These are phyloP conservation scores for Chrysoporthe puriensis DNA, from an alignment of 2,329 filamentous ascomycete species.

Conservation along the genomic window DNA sequence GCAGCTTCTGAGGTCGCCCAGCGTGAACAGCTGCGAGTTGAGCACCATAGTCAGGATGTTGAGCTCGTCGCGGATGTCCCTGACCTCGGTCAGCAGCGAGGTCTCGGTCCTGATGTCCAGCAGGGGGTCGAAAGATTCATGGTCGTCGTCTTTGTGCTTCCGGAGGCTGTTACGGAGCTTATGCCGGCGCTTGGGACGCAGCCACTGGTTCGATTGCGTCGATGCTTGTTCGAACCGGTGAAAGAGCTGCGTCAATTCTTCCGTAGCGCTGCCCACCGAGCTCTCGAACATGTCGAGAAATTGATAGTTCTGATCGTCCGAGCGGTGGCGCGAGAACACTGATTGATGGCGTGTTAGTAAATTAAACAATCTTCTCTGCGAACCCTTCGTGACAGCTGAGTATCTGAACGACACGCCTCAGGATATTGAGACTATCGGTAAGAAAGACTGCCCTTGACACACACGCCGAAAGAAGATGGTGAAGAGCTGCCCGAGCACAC, in stretches of 20 bases:
- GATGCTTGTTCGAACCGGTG: constrained; percentile 62
- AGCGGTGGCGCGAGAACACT: constrained; percentile 61
- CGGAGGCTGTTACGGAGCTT: constrained; percentile 32
- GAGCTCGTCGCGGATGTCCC: constrained; percentile 72
- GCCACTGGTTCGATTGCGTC: constrained; percentile 57
- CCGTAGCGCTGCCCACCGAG: constrained; percentile 59
- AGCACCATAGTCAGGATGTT: constrained; percentile 63
- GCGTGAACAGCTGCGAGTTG: constrained; percentile 51
- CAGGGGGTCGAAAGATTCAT: constrained; percentile 55
- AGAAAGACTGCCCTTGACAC: too few relatives aligned
- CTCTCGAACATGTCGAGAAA: constrained; percentile 71
- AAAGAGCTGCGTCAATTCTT: constrained; percentile 62
- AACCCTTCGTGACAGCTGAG: too few relatives aligned
- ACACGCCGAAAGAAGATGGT: too few relatives aligned
- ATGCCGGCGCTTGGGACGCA: constrained; percentile 38
- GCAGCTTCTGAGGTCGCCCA: constrained; percentile 51
- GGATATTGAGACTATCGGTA: too few relatives aligned
- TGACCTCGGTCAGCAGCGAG: constrained; percentile 63
- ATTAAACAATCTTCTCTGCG: not conserved
- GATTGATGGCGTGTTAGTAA: not conserved
- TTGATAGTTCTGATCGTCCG: constrained; percentile 63
- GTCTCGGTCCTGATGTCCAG: constrained; percentile 65
- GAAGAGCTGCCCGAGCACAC: too few relatives aligned
- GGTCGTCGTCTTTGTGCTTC: constrained; percentile 37
- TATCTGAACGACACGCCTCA: too few relatives aligned